A percentile compares a stretch with the other conserved stretches of the same genome.
These are phyloP conservation scores for Rehmannia glutinosa DNA, from an alignment of 257 asterid genomes.

Conservation along the genomic window DNA sequence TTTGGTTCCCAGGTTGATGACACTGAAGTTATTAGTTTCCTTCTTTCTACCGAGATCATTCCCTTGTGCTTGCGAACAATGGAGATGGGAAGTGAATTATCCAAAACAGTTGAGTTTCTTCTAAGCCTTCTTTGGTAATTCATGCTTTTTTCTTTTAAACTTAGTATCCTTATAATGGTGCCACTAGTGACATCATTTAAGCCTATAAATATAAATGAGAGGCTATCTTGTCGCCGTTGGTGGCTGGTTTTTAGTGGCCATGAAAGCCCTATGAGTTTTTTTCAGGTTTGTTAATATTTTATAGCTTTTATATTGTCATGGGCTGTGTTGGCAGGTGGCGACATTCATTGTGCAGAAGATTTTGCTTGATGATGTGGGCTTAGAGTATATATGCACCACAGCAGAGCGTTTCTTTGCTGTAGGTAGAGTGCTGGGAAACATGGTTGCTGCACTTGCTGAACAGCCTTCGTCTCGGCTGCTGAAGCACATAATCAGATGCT, in stretches of 20 bases:
- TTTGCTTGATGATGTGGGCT: slow-evolving; percentile 90
- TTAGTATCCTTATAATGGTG: not conserved
- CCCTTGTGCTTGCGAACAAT: slow-evolving; percentile 92
- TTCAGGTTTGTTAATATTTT: not conserved
- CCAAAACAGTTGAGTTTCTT: slow-evolving; percentile 78
- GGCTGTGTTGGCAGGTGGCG: slow-evolving; percentile 65
- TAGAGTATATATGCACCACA: slow-evolving; percentile 82
- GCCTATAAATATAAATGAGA: not conserved
- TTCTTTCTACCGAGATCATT: slow-evolving; percentile 90
- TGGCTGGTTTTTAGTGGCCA: not conserved
- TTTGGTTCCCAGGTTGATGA: slow-evolving; percentile 70
- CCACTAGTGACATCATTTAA: not conserved
- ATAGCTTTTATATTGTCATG: not conserved
- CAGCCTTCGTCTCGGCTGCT: slow-evolving; percentile 78
- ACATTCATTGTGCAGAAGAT: slow-evolving; percentile 94
- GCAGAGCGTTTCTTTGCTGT: slow-evolving; percentile 93
- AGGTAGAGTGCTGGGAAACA: slow-evolving; percentile 79
- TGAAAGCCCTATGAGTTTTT: not conserved
- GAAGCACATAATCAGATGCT: slow-evolving; percentile 91
- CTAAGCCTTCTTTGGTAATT: slow-evolving; percentile 6
- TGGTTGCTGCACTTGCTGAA: slow-evolving; percentile 85
- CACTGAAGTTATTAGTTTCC: slow-evolving; percentile 85
- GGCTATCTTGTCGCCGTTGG: slow-evolving; percentile 8
- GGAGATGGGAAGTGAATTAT: slow-evolving; percentile 97
- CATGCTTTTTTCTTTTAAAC: not conserved